Evolutionary conservation across 352 stramenopile species (phyloP), one percentile per base, ranked within the genome.

Genomic region (Phytopythium litorale): DNA sequence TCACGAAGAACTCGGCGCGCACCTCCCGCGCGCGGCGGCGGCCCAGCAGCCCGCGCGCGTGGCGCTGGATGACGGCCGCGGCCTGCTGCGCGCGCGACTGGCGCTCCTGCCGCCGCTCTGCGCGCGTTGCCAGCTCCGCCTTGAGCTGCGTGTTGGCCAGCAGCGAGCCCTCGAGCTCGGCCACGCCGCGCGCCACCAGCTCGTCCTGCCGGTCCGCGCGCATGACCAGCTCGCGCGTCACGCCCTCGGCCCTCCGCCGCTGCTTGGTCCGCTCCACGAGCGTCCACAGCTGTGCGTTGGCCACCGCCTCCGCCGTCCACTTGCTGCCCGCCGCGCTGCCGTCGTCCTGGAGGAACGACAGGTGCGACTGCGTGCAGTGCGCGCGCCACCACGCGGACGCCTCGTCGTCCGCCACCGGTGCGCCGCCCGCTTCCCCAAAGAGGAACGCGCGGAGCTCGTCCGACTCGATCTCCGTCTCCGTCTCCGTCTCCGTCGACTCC

Each of bases 311-410:
- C 0, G 75, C 64, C 7, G 79, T 87, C 37, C 72, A 73, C 49
- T 55, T 72, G 19, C 37, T 51, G 46, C 64, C 30, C 37, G 58
- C 51, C 25, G 49, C 12, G 16, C 13, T 18, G 25, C 23, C 8
- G 15, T 37, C 23, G 30, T 55, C 38, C 25, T n/a, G 6, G 21
- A 28, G 5, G 18, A 61, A 5, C 18, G 43, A 12, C 65, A 84
- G 63, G 28, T 81, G 75, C 7, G 73, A 73, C 54, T 84, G 76
- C 56, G 68, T 75, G 35, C 76, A 84, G 56, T 90, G 78, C 3
- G 81, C 78, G 60, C 64, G 61, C 81, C 81, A 90, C 80, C 80
- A 89, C 54, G 64, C 56, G 4, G 78, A 89, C 43, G 75, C 81
- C 13, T 72, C 65, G 15, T 60, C 50, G 28, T 84, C 76, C 19